Conservation (phyloP, 306 rosid species). For the Cucumis cinereus region DNA sequence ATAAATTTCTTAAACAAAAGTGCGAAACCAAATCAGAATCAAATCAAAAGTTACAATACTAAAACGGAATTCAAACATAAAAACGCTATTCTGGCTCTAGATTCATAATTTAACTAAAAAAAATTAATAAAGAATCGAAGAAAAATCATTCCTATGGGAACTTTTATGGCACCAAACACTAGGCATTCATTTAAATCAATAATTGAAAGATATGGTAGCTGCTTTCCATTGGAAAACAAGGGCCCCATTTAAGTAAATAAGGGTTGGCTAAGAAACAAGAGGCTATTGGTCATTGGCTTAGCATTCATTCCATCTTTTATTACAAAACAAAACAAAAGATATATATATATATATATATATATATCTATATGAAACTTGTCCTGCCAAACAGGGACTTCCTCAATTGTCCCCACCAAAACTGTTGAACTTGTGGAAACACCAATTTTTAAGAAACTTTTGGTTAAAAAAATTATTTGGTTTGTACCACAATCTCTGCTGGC, state of each 20-base stretch:
- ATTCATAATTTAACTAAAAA: background rate
- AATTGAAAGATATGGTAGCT: background rate
- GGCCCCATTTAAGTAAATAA: constrained; percentile 4
- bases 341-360: background rate
- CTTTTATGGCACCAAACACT: background rate
- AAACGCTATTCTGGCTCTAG: background rate
- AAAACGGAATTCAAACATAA: background rate
- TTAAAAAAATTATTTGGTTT: background rate
- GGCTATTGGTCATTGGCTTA: background rate
- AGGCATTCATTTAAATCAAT: background rate
- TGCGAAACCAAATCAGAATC: background rate
- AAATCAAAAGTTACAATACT: background rate
- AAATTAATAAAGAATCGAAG: background rate
- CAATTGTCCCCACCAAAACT: background rate
- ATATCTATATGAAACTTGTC: background rate
- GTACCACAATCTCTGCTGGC: background rate
- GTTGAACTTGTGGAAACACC: background rate
- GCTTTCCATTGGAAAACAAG: background rate
- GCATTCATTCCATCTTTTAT: background rate
- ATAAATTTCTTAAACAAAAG: background rate
- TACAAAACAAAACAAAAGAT: background rate
- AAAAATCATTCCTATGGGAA: background rate
- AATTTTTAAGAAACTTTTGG: background rate
- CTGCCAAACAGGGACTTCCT: constrained; percentile 3
- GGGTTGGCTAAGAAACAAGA: background rate